Evolutionary conservation across 805 yeast species (phyloP).

Genomic region (Pichia gijzeniarum): DNA sequence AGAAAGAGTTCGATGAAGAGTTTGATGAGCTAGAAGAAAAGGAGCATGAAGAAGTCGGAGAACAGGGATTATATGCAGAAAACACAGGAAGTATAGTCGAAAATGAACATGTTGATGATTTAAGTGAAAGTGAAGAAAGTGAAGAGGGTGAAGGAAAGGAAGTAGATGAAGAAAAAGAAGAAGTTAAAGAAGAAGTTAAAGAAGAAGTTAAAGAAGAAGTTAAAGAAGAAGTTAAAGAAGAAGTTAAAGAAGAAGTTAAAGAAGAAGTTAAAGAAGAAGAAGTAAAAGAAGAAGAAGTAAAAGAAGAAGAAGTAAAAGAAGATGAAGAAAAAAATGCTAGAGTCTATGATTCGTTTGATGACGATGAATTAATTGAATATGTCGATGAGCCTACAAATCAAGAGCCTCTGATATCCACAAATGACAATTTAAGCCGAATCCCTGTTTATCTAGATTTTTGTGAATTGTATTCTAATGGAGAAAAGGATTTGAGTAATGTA

Average conservation of each 20-base stretch:
- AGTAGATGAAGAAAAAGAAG: conserved; percentile 1
- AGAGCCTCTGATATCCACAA: too few relatives aligned
- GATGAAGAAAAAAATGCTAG: neutral
- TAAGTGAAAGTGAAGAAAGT: conserved; percentile 4
- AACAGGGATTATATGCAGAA: neutral
- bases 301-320: neutral
- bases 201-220: neutral
- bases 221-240: neutral
- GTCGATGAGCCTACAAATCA: neutral
- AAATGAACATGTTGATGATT: neutral
- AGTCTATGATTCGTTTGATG: conserved; percentile 3
- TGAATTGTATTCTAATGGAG: conserved; percentile 1
- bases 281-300: neutral
- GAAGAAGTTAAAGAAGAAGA: neutral
- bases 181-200: neutral
- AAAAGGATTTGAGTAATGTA: neutral
- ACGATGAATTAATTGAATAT: conserved; percentile 2
- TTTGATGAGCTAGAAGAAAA: neutral
- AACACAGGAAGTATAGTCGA: neutral
- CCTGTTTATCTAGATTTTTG: conserved; percentile 28
- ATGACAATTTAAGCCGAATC: conserved; percentile 1
- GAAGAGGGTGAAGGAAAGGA: neutral
- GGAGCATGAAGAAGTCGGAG: neutral
- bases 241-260: neutral
- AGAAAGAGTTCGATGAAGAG: neutral